Conservation (phyloP, 2,329 filamentous ascomycete species). For the Aspergillus sp. region DNA sequence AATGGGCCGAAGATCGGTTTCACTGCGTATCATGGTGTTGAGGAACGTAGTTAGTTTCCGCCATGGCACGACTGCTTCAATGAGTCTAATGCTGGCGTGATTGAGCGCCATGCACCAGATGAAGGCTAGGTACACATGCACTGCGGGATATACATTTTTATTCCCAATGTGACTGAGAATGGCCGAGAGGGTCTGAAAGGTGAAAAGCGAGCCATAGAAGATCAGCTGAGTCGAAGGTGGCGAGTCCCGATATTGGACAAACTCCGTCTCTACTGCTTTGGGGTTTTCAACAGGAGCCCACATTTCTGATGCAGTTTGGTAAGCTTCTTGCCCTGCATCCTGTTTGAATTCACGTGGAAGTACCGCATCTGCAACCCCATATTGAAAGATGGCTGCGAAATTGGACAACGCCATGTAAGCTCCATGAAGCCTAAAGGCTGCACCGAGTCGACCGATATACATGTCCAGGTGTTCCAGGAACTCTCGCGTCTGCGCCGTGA, state of each 20-base stretch:
- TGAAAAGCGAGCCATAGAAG: constrained; percentile 33
- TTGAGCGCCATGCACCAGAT: constrained; percentile 38
- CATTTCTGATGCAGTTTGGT: constrained; percentile 14
- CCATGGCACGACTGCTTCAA: constrained; percentile 45
- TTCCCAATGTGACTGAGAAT: constrained; percentile 43
- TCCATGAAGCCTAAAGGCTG: constrained; percentile 46
- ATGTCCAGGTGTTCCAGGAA: constrained; percentile 41
- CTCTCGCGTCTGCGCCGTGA: constrained; percentile 29
- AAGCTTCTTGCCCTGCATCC: constrained; percentile 5
- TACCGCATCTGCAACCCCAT: constrained; percentile 37
- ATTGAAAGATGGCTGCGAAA: constrained; percentile 48
- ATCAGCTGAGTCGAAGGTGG: constrained; percentile 19
- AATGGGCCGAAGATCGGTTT: constrained; percentile 27
- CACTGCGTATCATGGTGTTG: constrained; percentile 43
- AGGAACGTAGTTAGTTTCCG: constrained; percentile 42
- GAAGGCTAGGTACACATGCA: constrained; percentile 50
- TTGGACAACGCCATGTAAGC: constrained; percentile 49
- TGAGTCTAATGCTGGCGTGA: constrained; percentile 30
- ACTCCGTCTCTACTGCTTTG: constrained; percentile 7
- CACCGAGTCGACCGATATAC: constrained; percentile 40
- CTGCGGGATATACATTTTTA: constrained; percentile 45
- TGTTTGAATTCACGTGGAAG: constrained; percentile 21
- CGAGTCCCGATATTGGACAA: constrained; percentile 9
- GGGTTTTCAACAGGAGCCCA: constrained; percentile 13
- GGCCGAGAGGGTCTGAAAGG: constrained; percentile 36